Evolutionary conservation across 75 land plant genomes (phyloP).

Genomic region (Pinus taeda): DNA sequence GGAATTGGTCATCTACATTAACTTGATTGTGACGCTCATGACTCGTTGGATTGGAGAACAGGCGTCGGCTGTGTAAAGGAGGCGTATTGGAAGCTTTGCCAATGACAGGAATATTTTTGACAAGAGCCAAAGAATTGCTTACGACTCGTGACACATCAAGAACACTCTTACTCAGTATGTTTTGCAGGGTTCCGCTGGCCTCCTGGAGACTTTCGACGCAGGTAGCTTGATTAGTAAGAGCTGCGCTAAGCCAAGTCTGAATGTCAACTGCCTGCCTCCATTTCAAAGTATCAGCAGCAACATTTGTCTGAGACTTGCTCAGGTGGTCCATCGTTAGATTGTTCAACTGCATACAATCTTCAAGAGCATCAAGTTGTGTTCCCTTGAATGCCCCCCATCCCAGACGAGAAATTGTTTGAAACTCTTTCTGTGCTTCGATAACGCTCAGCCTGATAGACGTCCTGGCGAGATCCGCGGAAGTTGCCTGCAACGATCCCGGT

Average conservation of each 20-base stretch:
- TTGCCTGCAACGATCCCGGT: neutral
- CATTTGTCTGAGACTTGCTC: conserved; percentile 12
- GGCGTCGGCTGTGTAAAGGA: conserved; percentile 5
- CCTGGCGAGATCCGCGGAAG: neutral
- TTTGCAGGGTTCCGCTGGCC: conserved; percentile 10
- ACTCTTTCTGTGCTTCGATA: neutral
- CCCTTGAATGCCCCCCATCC: neutral
- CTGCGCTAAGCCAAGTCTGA: conserved; percentile 32
- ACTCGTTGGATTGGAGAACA: neutral
- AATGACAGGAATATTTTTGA: conserved; percentile 41
- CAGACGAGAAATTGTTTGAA: neutral
- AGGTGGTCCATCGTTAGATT: conserved; percentile 31
- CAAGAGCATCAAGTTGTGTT: conserved; percentile 20
- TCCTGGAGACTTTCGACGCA: conserved; percentile 54
- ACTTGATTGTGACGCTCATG: too few species aligned
- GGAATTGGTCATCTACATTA: conserved; percentile 12
- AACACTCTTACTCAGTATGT: conserved; percentile 8
- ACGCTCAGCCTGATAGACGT: neutral
- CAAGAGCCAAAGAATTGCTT: conserved; percentile 41
- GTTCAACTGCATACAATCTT: conserved; percentile 55
- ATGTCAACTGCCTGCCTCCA: neutral
- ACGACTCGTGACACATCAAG: conserved; percentile 19
- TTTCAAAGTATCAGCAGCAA: neutral
- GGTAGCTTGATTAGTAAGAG: conserved; percentile 61
- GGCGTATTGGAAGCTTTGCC: conserved; percentile 9